phyloP scores from a whole-genome alignment of 2,329 filamentous ascomycete genomes.

The Ophioceras dolichostomum region DNA sequence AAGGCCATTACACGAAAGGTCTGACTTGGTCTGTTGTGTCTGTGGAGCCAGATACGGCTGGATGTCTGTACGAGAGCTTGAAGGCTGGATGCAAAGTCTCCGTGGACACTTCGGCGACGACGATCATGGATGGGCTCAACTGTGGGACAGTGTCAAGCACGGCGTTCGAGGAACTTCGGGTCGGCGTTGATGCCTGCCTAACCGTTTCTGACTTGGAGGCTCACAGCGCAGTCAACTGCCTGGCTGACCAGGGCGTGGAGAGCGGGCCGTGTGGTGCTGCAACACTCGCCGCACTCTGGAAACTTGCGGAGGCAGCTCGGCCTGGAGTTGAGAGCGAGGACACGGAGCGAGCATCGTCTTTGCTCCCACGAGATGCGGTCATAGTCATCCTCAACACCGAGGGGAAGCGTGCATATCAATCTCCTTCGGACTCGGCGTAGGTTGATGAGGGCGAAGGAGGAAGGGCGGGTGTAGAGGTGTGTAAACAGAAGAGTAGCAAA shows the following conservation, averaged over 20 bases:
- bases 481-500: background rate
- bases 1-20: conserved; percentile 15
- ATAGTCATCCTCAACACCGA: conserved; percentile 8
- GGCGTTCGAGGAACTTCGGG: conserved; percentile 48
- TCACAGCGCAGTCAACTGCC: conserved; percentile 42
- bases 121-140: conserved; percentile 64
- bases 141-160: conserved; percentile 56
- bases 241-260: conserved; percentile 20
- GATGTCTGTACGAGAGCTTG: conserved; percentile 44
- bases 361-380: conserved; percentile 3
- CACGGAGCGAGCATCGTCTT: no score
- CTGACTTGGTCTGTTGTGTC: conserved; percentile 35
- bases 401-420: conserved; percentile 5
- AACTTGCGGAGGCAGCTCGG: conserved; percentile 28
- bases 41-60: conserved; percentile 57
- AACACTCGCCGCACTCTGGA: conserved; percentile 38
- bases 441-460: background rate
- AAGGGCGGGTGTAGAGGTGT: background rate
- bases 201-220: conserved; percentile 50
- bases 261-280: conserved; percentile 25
- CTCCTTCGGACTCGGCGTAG: background rate
- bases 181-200: conserved; percentile 46
- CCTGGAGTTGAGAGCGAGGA: no score
- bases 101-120: conserved; percentile 43
- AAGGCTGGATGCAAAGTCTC: conserved; percentile 30